Evolutionary conservation across 208 protist genomes (phyloP).

Genomic region (Crithidia expoeki): DNA sequence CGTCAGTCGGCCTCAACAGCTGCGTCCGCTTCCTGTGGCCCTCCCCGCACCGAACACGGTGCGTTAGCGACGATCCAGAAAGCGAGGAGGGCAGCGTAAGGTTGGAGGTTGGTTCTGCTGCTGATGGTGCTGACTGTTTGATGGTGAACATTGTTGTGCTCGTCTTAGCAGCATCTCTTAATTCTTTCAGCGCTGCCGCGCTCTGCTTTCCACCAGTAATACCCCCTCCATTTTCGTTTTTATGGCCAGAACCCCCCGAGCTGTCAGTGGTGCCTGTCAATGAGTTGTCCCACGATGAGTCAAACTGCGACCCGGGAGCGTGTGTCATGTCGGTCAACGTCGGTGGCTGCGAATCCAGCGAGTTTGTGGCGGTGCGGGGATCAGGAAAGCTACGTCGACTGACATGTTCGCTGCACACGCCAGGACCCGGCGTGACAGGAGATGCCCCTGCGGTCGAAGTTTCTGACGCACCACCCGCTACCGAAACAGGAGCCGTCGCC

Average conservation of each 20-base stretch:
- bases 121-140: neutral
- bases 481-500: neutral
- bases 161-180: neutral
- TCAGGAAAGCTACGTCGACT: conserved; percentile 3
- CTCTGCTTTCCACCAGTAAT: neutral
- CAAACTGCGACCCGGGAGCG: neutral
- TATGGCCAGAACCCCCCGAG: neutral
- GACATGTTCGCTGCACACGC: neutral
- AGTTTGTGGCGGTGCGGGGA: neutral
- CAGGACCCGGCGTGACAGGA: neutral
- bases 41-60: neutral
- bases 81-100: neutral
- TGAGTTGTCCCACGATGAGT: conserved; percentile 18
- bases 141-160: neutral
- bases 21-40: neutral
- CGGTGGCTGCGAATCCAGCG: conserved; percentile 6
- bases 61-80: conserved; percentile 4
- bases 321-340: conserved; percentile 21
- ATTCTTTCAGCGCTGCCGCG: no score
- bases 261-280: neutral
- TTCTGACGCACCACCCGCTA: neutral
- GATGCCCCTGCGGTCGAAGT: neutral
- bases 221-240: no score
- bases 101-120: neutral
- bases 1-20: neutral